Base-by-base conservation (phyloP, 495 filamentous ascomycete genomes). In the Tuber umbilicatum region DNA sequence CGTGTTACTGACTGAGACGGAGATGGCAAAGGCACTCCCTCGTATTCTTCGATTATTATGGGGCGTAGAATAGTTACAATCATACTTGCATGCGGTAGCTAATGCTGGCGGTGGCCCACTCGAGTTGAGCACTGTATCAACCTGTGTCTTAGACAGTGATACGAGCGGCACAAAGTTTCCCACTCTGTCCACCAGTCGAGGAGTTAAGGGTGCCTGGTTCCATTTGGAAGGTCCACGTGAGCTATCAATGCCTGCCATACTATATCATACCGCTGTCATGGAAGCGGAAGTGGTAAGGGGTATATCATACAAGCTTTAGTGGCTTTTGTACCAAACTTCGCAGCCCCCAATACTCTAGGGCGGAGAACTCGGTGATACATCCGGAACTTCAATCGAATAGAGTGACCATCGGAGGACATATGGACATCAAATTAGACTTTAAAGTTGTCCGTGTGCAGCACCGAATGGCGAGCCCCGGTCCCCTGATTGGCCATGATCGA, bases 351-450 rank as follows among this genome's bases (percentile, higher is more conserved):
- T 3, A 3, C 27, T 64, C 31, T 35, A 5, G 50, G 47, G 23
- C 10, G 2, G n/a, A 60, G 50, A 60, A 31, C 5, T 5, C 55
- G 27, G 55, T 10, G n/a, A 35, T 64, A 17, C 16, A 17, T 35
- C 55, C 55, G 55, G 27, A 64, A 1, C 27, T 64, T 64, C 27
- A 16, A 0, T 35, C 5, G 5, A 64, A 35, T 14, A 35, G 16
- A 3, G 14, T 12, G 10, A 12, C n/a, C 12, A 12, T 31, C 31
- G 17, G 27, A 31, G n/a, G 55, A 31, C 55, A 31, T 64, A 64
- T 27, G 55, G 55, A 64, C 55, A 35, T 35, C 55, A 64, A 35
- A 35, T 64, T 64, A 64, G 55, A 64, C 55, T 64, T 64, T 64
- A 64, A 27, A 35, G 55, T 35, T 64, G 55, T 14, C 27, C 2